These are phyloP conservation scores for Byssothecium circinans DNA, from an alignment of 2,329 filamentous ascomycete species.

Conservation along the genomic window DNA sequence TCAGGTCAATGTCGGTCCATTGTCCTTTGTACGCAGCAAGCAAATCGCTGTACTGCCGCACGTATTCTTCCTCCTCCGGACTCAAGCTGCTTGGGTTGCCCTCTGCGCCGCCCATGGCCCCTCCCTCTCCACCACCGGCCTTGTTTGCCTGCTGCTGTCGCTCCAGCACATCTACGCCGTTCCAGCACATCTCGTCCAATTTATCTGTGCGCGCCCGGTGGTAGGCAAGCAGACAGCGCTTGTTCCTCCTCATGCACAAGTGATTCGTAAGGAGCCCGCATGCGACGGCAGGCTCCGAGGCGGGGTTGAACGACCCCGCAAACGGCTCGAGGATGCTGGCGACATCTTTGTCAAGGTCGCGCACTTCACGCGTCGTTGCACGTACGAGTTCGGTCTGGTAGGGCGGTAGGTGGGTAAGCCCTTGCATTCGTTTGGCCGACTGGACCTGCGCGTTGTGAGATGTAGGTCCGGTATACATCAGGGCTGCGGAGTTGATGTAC, in stretches of 20 bases:
- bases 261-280: conserved; percentile 92
- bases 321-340: conserved; percentile 78
- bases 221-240: conserved; percentile 91
- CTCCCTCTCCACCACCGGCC: conserved; percentile 19
- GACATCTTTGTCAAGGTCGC: conserved; percentile 88
- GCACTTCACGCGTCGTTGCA: conserved; percentile 83
- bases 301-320: conserved; percentile 81
- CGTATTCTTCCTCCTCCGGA: conserved; percentile 95
- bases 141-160: conserved; percentile 49
- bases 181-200: conserved; percentile 92
- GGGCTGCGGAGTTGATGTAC: conserved; percentile 49
- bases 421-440: conserved; percentile 93
- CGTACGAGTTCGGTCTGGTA: conserved; percentile 93
- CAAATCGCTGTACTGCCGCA: conserved; percentile 86
- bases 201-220: conserved; percentile 89
- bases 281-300: conserved; percentile 77
- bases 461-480: neutral
- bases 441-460: conserved; percentile 65
- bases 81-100: conserved; percentile 72
- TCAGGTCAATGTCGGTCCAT: conserved; percentile 97
- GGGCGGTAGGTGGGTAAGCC: conserved; percentile 79
- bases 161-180: conserved; percentile 80
- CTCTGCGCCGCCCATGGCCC: conserved; percentile 49
- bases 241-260: conserved; percentile 92
- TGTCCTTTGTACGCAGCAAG: conserved; percentile 96